Base-by-base conservation (phyloP, 2,329 filamentous ascomycete species). In the Thelonectria discophora region DNA sequence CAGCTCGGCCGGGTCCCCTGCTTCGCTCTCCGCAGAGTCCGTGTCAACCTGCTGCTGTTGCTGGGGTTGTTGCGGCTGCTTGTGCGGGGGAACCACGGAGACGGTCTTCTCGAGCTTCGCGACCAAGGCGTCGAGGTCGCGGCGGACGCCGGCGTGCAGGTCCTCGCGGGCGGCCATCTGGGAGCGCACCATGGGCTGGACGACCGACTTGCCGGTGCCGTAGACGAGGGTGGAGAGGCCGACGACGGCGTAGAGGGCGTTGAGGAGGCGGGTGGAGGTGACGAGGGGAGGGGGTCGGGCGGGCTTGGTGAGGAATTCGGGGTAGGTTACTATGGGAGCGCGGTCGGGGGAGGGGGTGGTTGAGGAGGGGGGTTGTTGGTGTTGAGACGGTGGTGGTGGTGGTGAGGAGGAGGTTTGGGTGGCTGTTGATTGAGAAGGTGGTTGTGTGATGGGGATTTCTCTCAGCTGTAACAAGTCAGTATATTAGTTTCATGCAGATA, bases 1-100 rank as follows among this genome's bases (percentile, higher is more conserved):
- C 64, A 94, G 85, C 75, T 94, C 91, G 1, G 89, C 88, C 1
- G 92, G 91, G 69, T 90, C 88, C 63, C 85, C 84, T 60, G 79
- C 81, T 24, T 82, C 83, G 70, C 80, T 83, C 50, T 75, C 70
- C 45, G 74, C 69, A 9, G 58, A 45, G 7, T 11, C 54, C 27
- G 65, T 47, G 9, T 56, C 50, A 12, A 66, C 34, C 45, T 72
- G 68, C 56, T 73, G 69, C 11, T 66, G 40, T 45, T 72, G 68
- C 55, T 73, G 21, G 21, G 66, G 37, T 45, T 72, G 68, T 56
- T 73, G 69, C 2, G 66, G 40, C 45, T 72, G 68, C 56, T 73
- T 70, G 43, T 48, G 30, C 5, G 74, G 65, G 5, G 90, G 88
- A 1, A 91, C 79, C 47, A 85, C 83, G 27, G 89, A 91, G 3